phyloP scores from a whole-genome alignment of 305 asterid genomes.

The Stenogyne calaminthoides region DNA sequence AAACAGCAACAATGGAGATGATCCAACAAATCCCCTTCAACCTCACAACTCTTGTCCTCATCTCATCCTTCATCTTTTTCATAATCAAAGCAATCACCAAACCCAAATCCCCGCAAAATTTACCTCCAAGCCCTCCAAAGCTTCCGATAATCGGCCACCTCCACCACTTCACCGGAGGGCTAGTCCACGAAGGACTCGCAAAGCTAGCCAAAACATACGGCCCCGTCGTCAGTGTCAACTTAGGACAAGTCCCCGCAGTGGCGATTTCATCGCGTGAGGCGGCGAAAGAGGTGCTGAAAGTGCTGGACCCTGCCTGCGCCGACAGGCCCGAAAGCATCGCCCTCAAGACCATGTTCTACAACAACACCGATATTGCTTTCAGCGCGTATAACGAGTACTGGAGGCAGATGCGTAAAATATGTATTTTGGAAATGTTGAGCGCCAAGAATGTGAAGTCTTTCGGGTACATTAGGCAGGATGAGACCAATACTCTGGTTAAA shows the following conservation, averaged over 20 bases:
- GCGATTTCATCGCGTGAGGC: constrained; percentile 30
- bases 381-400: constrained; percentile 40
- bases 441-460: constrained; percentile 28
- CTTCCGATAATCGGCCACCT: constrained; percentile 46
- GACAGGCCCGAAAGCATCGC: constrained; percentile 28
- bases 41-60: constrained; percentile 19
- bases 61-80: constrained; percentile 17
- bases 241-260: constrained; percentile 24
- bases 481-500: constrained; percentile 6
- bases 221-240: constrained; percentile 35
- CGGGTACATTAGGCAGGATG: constrained; percentile 18
- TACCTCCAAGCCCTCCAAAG: constrained; percentile 38
- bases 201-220: constrained; percentile 32
- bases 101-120: not conserved
- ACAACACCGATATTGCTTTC: not conserved
- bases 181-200: constrained; percentile 29
- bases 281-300: constrained; percentile 14
- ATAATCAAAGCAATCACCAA: not conserved
- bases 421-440: constrained; percentile 32
- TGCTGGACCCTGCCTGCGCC: constrained; percentile 18
- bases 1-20: not conserved
- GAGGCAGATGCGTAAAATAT: constrained; percentile 32
- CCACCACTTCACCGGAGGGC: constrained; percentile 36
- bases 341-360: constrained; percentile 13
- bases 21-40: not conserved